A percentile compares a stretch with the other conserved stretches of the same genome.
Conservation (phyloP, 2,329 filamentous ascomycete species). For the Fusarium succisae region DNA sequence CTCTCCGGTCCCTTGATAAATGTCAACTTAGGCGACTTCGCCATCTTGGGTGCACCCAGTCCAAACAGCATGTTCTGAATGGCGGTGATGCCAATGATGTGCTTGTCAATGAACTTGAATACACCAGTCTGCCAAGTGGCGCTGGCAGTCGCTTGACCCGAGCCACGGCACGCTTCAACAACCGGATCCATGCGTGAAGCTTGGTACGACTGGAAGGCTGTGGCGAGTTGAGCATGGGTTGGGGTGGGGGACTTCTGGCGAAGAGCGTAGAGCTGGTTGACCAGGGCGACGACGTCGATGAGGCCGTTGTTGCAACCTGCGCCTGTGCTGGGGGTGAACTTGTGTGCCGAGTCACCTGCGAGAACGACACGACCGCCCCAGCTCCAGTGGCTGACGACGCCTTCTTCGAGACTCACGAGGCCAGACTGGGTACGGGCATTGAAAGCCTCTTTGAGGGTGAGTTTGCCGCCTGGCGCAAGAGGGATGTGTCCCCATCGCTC, state of each 20-base stretch:
- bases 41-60: constrained; percentile 1
- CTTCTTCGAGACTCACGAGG: constrained; percentile 50
- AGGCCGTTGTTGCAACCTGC: constrained; percentile 50
- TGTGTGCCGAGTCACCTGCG: constrained; percentile 50
- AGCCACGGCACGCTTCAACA: neutral
- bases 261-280: constrained; percentile 40
- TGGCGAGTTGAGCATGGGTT: neutral
- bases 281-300: constrained; percentile 44
- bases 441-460: constrained; percentile 47
- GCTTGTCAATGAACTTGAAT: constrained; percentile 27
- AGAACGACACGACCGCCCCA: constrained; percentile 48
- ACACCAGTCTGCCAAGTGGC: constrained; percentile 26
- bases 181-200: constrained; percentile 17
- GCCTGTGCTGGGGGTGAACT: constrained; percentile 50
- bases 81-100: constrained; percentile 2
- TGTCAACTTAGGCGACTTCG: neutral
- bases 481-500: constrained; percentile 33
- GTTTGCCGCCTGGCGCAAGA: constrained; percentile 10
- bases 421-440: constrained; percentile 36
- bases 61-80: constrained; percentile 21
- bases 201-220: constrained; percentile 26
- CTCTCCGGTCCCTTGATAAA: constrained; percentile 2
- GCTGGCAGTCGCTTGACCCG: constrained; percentile 6
- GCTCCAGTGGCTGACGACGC: constrained; percentile 49
- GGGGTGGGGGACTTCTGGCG: neutral